Percentiles rank a stretch among this genome's conserved stretches.
phyloP scores from a whole-genome alignment of 495 filamentous ascomycete species.

The Xylaria sp. region DNA sequence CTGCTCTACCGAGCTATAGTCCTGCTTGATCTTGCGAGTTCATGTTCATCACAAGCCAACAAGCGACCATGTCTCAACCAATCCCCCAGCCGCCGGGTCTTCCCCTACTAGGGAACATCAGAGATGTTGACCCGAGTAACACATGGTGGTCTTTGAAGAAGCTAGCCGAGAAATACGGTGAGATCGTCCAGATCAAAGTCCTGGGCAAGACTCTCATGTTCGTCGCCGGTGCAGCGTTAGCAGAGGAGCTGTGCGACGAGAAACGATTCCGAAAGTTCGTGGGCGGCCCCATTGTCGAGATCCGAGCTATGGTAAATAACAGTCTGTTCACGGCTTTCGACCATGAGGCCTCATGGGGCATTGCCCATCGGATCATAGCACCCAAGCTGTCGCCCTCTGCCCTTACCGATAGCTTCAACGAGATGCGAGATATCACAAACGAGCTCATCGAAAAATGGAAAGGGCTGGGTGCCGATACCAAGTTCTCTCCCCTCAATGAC shows the following conservation, averaged over 20 bases:
- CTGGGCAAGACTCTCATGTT: constrained; percentile 52
- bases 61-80: constrained; percentile 45
- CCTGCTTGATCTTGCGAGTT: background rate
- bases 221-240: constrained; percentile 60
- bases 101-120: constrained; percentile 72
- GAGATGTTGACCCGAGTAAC: constrained; percentile 66
- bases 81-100: constrained; percentile 73
- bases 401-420: constrained; percentile 67
- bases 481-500: constrained; percentile 65
- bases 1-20: background rate
- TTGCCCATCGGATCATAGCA: constrained; percentile 73
- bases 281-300: constrained; percentile 59
- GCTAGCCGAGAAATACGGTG: constrained; percentile 70
- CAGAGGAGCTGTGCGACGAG: constrained; percentile 73
- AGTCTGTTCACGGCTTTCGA: constrained; percentile 73
- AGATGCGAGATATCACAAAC: constrained; percentile 68
- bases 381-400: constrained; percentile 69
- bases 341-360: constrained; percentile 69
- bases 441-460: constrained; percentile 77
- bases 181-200: constrained; percentile 72
- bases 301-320: constrained; percentile 66
- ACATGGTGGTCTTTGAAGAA: constrained; percentile 68
- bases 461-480: constrained; percentile 55
- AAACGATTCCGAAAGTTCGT: constrained; percentile 70
- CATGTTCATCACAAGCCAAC: background rate